A percentile compares a stretch with the other conserved stretches of the same genome.
These are phyloP conservation scores for Phytopythium boreale DNA, from an alignment of 352 stramenopile species.

Conservation along the genomic window DNA sequence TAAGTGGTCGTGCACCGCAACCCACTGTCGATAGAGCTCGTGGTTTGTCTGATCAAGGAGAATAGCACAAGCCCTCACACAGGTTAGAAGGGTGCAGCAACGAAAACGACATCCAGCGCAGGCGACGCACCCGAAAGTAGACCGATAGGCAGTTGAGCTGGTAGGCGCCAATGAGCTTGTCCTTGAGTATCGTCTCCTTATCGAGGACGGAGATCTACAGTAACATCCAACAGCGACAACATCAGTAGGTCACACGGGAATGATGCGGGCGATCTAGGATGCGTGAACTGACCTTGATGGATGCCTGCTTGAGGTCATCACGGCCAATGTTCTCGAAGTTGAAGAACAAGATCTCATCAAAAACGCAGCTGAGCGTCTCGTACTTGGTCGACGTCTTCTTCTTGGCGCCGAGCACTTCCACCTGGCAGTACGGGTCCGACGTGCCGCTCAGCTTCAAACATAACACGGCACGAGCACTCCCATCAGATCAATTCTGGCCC, in stretches of 20 bases:
- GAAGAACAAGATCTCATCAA: constrained; percentile 91
- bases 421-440: constrained; percentile 87
- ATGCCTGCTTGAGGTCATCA: constrained; percentile 59
- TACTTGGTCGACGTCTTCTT: constrained; percentile 84
- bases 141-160: constrained; percentile 79
- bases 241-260: constrained; percentile 1
- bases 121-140: constrained; percentile 50
- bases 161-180: constrained; percentile 86
- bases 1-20: constrained; percentile 88
- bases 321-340: constrained; percentile 82
- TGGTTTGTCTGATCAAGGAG: constrained; percentile 48
- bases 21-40: constrained; percentile 89
- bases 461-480: background rate
- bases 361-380: constrained; percentile 82
- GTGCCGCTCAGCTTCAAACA: constrained; percentile 66
- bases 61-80: background rate
- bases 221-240: background rate
- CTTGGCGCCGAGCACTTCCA: constrained; percentile 60
- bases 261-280: background rate
- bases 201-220: constrained; percentile 69
- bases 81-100: background rate
- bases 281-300: constrained; percentile 50
- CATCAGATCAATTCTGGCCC: background rate
- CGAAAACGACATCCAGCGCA: background rate
- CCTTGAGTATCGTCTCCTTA: constrained; percentile 59